Evolutionary conservation across 257 asterid species (phyloP).

Genomic region (Penstemon newberryi): DNA sequence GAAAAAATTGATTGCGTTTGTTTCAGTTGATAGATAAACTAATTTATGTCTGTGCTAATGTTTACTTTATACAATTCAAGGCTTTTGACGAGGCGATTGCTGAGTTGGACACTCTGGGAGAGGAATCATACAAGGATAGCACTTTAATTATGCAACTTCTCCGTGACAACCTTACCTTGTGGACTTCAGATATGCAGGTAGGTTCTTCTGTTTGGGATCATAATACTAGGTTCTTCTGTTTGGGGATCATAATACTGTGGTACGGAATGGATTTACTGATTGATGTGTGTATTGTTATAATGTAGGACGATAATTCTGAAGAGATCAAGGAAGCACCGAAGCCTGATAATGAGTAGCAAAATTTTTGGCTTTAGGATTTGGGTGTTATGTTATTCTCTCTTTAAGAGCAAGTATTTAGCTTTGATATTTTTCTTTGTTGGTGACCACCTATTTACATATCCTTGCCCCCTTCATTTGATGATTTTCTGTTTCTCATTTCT

Average conservation of each 20-base stretch:
- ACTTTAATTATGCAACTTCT: slow-evolving; percentile 63
- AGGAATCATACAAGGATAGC: slow-evolving; percentile 66
- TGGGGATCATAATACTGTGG: background rate
- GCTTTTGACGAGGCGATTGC: slow-evolving; percentile 66
- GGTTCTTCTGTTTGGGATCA: background rate
- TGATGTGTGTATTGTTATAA: slow-evolving; percentile 2
- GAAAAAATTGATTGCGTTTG: background rate
- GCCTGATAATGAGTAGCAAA: slow-evolving; percentile 45
- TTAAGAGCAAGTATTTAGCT: slow-evolving; percentile 26
- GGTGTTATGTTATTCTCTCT: slow-evolving; percentile 30
- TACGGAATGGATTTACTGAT: background rate
- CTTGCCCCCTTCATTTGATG: slow-evolving; percentile 10
- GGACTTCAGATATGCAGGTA: slow-evolving; percentile 66
- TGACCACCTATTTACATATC: slow-evolving; percentile 24
- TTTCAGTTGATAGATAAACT: background rate
- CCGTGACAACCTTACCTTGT: slow-evolving; percentile 60
- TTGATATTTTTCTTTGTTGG: slow-evolving; percentile 20
- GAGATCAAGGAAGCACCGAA: slow-evolving; percentile 58
- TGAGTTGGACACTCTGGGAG: slow-evolving; percentile 59
- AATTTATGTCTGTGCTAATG: background rate
- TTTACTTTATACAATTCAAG: slow-evolving; percentile 27
- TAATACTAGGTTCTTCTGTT: background rate
- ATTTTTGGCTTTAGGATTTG: slow-evolving; percentile 25
- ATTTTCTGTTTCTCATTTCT: slow-evolving; percentile 29
- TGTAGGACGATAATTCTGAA: slow-evolving; percentile 53